Evolutionary conservation across 306 rosid species (phyloP).

Genomic region (Abrus precatorius): DNA sequence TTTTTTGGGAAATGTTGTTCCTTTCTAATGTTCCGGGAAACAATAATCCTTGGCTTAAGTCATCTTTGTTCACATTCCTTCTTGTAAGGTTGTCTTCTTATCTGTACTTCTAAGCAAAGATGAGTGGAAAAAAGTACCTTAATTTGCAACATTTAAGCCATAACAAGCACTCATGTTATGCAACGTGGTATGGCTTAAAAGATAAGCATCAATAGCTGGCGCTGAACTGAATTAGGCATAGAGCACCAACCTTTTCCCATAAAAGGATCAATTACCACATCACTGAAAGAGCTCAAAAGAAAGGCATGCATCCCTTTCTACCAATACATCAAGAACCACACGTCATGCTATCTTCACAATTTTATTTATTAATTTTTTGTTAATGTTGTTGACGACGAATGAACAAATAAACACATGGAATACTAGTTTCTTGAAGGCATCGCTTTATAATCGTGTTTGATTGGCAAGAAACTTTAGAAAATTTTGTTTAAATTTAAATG

Average conservation of each 20-base stretch:
- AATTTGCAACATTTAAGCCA: constrained; percentile 22
- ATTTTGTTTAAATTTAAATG: constrained; percentile 13
- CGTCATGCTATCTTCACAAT: constrained; percentile 20
- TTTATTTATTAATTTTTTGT: neutral
- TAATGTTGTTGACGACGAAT: neutral
- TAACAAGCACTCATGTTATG: constrained; percentile 2
- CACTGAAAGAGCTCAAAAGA: constrained; percentile 31
- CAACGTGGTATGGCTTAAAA: constrained; percentile 43
- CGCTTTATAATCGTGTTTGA: constrained; percentile 37
- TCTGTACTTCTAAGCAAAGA: constrained; percentile 30
- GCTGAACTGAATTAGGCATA: constrained; percentile 41
- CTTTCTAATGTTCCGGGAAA: constrained; percentile 20
- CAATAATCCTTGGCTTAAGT: constrained; percentile 13
- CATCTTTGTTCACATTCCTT: constrained; percentile 25
- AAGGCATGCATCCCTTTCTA: constrained; percentile 32
- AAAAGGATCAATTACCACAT: constrained; percentile 33
- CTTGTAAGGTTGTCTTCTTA: constrained; percentile 35
- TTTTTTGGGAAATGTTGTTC: constrained; percentile 2
- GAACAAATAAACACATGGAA: neutral
- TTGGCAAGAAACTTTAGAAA: constrained; percentile 39
- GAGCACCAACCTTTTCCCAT: constrained; percentile 24
- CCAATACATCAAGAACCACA: constrained; percentile 37
- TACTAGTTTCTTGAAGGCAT: constrained; percentile 44
- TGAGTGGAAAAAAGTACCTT: constrained; percentile 25
- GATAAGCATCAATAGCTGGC: constrained; percentile 43